Base-by-base conservation (phyloP, 169 alveolate genomes). In the Neospora caninum region DNA sequence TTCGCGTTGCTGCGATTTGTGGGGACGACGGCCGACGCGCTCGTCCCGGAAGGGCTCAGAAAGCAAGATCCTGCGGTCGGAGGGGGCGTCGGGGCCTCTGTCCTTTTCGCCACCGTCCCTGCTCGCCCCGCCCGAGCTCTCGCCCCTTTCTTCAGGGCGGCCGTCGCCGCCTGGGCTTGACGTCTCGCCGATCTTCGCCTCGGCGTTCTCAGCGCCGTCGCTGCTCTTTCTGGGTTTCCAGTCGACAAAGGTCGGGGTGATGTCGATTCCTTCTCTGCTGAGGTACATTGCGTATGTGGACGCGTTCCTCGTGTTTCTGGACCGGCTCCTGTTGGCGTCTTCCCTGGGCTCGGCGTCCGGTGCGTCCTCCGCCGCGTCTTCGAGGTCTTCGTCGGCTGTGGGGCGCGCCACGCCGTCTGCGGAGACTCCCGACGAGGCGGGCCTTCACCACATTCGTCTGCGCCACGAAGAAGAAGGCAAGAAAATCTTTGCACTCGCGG, bases 231-330 rank as follows among this genome's bases (percentile, higher is more conserved):
- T 93, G n/a, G 95, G 95, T 41, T 93, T 93, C 54, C 95, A 93
- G 91, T 93, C 95, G 20, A 88, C 95, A 69, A 93, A 93, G 86
- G 91, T 93, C 34, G 95, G 95, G n/a, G 91, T 86, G 22, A 80
- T 93, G 70, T 38, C 86, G 34, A 82, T 93, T 31, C 89, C 91
- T 41, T 92, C 89, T 25, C 70, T 93, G 93, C 64, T 93, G 89
- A 88, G 91, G 78, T 93, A 93, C 64, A 43, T 82, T 4, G 69
- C 53, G 42, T 82, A 82, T 67, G 89, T 82, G 13, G 54, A 38
- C 64, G 64, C 42, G 4, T 82, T 82, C 25, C n/a, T 82, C 36
- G 31, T 49, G 89, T 0, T 82, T 25, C 34, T 82, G n/a, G 69
- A 39, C 67, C 67, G n/a, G 67, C n/a, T 38, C 89, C 42, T 82